Percentiles rank a stretch among this genome's conserved stretches.
Evolutionary conservation across 2,329 filamentous ascomycete species (phyloP).

Genomic region (Arthrobotrys sinensis): DNA sequence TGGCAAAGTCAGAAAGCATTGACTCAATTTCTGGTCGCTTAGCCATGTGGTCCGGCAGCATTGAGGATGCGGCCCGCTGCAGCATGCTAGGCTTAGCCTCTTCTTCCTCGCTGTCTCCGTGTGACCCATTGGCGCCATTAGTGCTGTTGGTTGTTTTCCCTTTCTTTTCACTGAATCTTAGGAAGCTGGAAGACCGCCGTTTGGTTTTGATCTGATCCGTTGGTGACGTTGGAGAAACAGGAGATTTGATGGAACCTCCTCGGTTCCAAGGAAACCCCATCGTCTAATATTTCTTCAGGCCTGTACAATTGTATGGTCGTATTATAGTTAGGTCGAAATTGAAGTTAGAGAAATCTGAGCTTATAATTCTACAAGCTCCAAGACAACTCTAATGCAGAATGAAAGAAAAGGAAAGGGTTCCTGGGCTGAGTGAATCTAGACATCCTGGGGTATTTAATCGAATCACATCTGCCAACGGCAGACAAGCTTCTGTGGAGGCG

Average conservation of each 20-base stretch:
- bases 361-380: not conserved
- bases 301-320: not conserved
- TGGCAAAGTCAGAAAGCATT: constrained; percentile 52
- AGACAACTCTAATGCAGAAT: not conserved
- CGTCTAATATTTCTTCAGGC: not conserved
- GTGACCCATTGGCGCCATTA: constrained; percentile 18
- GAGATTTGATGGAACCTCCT: constrained; percentile 38
- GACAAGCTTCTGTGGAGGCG: constrained; percentile 7
- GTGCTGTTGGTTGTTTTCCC: constrained; percentile 26
- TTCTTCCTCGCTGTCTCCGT: constrained; percentile 36
- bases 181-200: constrained; percentile 48
- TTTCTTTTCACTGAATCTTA: constrained; percentile 50
- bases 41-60: constrained; percentile 54
- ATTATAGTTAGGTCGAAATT: not conserved
- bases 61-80: constrained; percentile 51
- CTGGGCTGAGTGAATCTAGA: not conserved
- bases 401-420: not conserved
- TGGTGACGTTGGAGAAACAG: constrained; percentile 11
- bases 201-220: constrained; percentile 28
- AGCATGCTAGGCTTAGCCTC: constrained; percentile 42
- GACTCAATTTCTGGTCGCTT: constrained; percentile 53
- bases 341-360: not conserved
- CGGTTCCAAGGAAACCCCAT: constrained; percentile 57
- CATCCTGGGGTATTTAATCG: constrained; percentile 22
- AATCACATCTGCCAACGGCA: not conserved